A percentile compares a stretch with the other conserved stretches of the same genome.
These are phyloP conservation scores for Ailanthus altissimus DNA, from an alignment of 345 rosid genomes.

Conservation along the genomic window DNA sequence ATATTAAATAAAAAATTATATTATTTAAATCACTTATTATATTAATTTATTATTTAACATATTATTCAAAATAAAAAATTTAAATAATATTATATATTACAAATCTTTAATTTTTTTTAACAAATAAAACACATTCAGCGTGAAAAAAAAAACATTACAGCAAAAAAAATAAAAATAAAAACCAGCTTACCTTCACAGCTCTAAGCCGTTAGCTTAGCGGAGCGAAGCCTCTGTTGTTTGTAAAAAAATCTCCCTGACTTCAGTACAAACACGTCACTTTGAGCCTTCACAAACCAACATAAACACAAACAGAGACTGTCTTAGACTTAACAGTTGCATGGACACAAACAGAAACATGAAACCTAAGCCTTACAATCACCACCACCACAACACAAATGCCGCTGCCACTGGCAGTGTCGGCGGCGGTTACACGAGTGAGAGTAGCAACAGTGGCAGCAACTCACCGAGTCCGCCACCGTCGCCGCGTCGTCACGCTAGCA, in stretches of 20 bases:
- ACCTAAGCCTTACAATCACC: slow-evolving; percentile 31
- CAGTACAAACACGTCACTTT: neutral
- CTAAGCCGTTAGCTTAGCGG: neutral
- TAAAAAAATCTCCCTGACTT: slow-evolving; percentile 6
- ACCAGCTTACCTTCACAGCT: neutral
- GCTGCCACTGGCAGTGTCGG: slow-evolving; percentile 18
- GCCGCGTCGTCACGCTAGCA: slow-evolving; percentile 48
- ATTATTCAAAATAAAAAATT: no score
- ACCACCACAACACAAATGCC: slow-evolving; percentile 28
- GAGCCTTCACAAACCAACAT: neutral
- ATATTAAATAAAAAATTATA: no score
- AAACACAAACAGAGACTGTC: neutral
- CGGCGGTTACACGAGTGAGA: slow-evolving; percentile 33
- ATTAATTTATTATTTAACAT: no score
- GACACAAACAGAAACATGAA: slow-evolving; percentile 43
- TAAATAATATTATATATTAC: no score
- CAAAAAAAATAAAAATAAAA: neutral
- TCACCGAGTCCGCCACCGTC: slow-evolving; percentile 79
- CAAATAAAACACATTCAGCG: neutral
- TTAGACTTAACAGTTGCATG: slow-evolving; percentile 24
- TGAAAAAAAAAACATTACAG: neutral
- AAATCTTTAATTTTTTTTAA: neutral
- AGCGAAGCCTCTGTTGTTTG: neutral
- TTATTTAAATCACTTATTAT: no score
- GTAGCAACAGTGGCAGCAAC: slow-evolving; percentile 39